phyloP scores from a whole-genome alignment of 83 land plant genomes.

The Picea abies region DNA sequence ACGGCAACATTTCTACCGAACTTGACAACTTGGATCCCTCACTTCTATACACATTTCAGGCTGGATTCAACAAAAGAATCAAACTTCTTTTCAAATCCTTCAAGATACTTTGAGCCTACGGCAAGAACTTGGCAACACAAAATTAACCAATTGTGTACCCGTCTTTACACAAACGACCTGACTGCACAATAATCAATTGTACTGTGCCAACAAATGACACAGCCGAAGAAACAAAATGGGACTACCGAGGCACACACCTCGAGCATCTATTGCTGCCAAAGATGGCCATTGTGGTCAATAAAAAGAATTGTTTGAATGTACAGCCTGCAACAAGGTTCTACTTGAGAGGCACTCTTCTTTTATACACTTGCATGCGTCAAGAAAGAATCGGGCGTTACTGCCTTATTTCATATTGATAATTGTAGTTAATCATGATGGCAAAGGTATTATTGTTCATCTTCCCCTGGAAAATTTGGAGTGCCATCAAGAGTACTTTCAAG shows the following conservation, averaged over 20 bases:
- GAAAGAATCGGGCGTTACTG: slow-evolving; percentile 2
- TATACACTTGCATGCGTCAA: slow-evolving; percentile 12
- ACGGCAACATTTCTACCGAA: slow-evolving; percentile 6
- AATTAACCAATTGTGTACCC: neutral
- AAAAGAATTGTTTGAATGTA: slow-evolving; percentile 15
- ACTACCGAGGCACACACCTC: slow-evolving; percentile 2
- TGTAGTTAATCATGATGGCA: slow-evolving; percentile 2
- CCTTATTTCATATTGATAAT: slow-evolving; percentile 15
- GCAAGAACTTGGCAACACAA: slow-evolving; percentile 6
- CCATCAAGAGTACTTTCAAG: neutral
- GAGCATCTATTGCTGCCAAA: slow-evolving; percentile 9
- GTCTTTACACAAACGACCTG: neutral
- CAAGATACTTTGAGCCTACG: neutral
- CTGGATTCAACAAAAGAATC: slow-evolving; percentile 16
- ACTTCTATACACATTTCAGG: slow-evolving; percentile 19
- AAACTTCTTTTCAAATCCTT: slow-evolving; percentile 16
- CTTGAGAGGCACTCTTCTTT: neutral
- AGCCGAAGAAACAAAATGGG: slow-evolving; percentile 3
- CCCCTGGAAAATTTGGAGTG: neutral
- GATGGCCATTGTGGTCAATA: slow-evolving; percentile 8
- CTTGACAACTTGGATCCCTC: slow-evolving; percentile 6
- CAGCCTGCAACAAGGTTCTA: slow-evolving; percentile 9
- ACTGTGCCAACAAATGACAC: neutral
- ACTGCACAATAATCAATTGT: neutral
- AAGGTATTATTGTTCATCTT: slow-evolving; percentile 2